Evolutionary conservation across 2,329 filamentous ascomycete genomes (phyloP), one percentile per base, ranked within the genome.

Genomic region (Fusarium pilosicola): DNA sequence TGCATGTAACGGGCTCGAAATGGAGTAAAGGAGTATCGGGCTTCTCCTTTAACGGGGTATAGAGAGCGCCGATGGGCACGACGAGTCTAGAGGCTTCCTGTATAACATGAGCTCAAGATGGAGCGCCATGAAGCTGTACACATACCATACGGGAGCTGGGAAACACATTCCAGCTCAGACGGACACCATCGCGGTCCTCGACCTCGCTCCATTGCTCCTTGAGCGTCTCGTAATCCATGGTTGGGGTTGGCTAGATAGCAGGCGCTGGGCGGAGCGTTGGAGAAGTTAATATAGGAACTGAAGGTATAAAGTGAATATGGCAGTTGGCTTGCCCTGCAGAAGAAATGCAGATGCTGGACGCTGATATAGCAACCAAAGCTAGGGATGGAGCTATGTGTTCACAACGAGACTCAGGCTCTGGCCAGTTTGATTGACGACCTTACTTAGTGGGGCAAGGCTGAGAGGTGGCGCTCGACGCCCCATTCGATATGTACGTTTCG

Each of bases 141-240:
- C 89, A 78, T 78, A 94, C 95, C 95, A 99, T 98, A 82, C 96
- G 94, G 80, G 96, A 96, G 86, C 95, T 98, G 56, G 96, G 96
- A 80, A 99, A 97, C 70, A 97, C 97, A 83, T 99, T 99, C 96
- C 96, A 99, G 85, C 96, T 98, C 76, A 99, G 88, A 73, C 96
- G 92, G 80, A 98, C 91, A 70, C 96, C 96, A 90, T 99, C 96
- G 77, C 94, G 92, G 81, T 99, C 96, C 86, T 99, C 96, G 67
- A 97, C 92, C 83, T 98, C 95, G 80, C 92, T 94, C 95, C 95
- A 98, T 86, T 96, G 93, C 85, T 98, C 95, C 86, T 98, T 98
- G 77, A 97, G 86, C 77, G 91, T 89, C 83, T 98, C 95, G 88
- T 94, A 97, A 83, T 97, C 95, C 95, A 97, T 97, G 15, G 54